Conservation (phyloP, 1,284 basidiomycete species). For the Ganoderma meredithae region DNA sequence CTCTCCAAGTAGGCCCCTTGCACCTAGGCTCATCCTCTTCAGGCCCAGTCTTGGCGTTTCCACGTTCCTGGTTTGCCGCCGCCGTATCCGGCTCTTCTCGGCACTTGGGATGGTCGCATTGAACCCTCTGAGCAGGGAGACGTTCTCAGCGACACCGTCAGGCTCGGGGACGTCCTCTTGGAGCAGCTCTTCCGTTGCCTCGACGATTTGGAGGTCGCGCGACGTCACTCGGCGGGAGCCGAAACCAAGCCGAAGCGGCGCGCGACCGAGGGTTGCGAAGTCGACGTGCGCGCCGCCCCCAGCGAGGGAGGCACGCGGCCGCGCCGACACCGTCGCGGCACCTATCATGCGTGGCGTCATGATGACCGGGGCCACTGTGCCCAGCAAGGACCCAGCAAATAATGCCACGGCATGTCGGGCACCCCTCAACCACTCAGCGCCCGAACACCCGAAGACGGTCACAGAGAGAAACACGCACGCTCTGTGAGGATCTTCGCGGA, state of each 20-base stretch:
- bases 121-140: slow-evolving; percentile 86
- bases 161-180: slow-evolving; percentile 74
- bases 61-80: slow-evolving; percentile 83
- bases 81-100: slow-evolving; percentile 75
- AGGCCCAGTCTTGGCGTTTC: slow-evolving; percentile 81
- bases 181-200: slow-evolving; percentile 83
- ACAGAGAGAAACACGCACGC: slow-evolving; percentile 53
- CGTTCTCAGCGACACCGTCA: slow-evolving; percentile 66
- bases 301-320: slow-evolving; percentile 52
- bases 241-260: slow-evolving; percentile 72
- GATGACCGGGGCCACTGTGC: slow-evolving; percentile 84
- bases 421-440: slow-evolving; percentile 22
- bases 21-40: slow-evolving; percentile 79
- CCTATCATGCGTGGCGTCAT: slow-evolving; percentile 88
- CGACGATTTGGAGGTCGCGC: slow-evolving; percentile 83
- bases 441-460: background rate
- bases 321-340: slow-evolving; percentile 66
- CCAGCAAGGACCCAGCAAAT: slow-evolving; percentile 5
- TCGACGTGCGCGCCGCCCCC: slow-evolving; percentile 56
- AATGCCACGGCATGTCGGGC: slow-evolving; percentile 22
- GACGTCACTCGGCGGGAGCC: slow-evolving; percentile 76
- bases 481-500: slow-evolving; percentile 75
- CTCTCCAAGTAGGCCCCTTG: slow-evolving; percentile 76
- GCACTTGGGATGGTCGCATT: slow-evolving; percentile 92
- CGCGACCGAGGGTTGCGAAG: slow-evolving; percentile 77